These are phyloP conservation scores for Epichloe sylvatica DNA, from an alignment of 2,329 filamentous ascomycete genomes.

Conservation along the genomic window DNA sequence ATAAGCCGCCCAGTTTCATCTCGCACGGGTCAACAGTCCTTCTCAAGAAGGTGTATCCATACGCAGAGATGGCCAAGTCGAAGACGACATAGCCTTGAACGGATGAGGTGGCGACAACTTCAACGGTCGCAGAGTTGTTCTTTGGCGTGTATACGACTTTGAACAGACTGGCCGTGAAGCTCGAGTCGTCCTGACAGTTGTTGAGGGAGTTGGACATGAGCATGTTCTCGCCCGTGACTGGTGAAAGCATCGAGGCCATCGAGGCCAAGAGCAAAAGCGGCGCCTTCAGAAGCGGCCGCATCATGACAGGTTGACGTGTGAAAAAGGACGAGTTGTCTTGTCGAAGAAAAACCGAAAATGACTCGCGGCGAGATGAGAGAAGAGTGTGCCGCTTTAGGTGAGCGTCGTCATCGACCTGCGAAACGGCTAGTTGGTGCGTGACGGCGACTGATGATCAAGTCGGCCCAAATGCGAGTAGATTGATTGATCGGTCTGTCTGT, in stretches of 20 bases:
- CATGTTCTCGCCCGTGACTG: slow-evolving; percentile 46
- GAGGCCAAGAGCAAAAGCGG: slow-evolving; percentile 33
- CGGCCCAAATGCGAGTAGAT: too few species aligned
- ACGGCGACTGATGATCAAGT: not conserved
- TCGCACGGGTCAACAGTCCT: slow-evolving; percentile 63
- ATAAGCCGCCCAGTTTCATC: slow-evolving; percentile 57
- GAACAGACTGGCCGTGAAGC: slow-evolving; percentile 79
- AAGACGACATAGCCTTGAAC: slow-evolving; percentile 73
- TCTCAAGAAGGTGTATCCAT: slow-evolving; percentile 61
- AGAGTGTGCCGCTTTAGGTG: not conserved
- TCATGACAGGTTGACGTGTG: slow-evolving; percentile 15
- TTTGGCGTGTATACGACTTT: slow-evolving; percentile 66
- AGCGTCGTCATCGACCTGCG: slow-evolving; percentile 1
- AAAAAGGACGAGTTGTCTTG: not conserved
- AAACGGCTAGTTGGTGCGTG: not conserved
- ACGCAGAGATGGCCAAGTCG: slow-evolving; percentile 62
- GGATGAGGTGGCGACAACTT: slow-evolving; percentile 68
- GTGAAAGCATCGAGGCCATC: slow-evolving; percentile 28
- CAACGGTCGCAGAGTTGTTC: slow-evolving; percentile 58
- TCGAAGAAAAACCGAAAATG: not conserved
- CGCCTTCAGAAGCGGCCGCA: slow-evolving; percentile 33
- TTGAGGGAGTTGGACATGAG: slow-evolving; percentile 76
- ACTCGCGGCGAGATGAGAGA: not conserved
- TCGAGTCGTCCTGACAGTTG: slow-evolving; percentile 69
- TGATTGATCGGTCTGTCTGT: not conserved